These are phyloP conservation scores for Pythium coloratum DNA, from an alignment of 352 stramenopile species.

Conservation along the genomic window DNA sequence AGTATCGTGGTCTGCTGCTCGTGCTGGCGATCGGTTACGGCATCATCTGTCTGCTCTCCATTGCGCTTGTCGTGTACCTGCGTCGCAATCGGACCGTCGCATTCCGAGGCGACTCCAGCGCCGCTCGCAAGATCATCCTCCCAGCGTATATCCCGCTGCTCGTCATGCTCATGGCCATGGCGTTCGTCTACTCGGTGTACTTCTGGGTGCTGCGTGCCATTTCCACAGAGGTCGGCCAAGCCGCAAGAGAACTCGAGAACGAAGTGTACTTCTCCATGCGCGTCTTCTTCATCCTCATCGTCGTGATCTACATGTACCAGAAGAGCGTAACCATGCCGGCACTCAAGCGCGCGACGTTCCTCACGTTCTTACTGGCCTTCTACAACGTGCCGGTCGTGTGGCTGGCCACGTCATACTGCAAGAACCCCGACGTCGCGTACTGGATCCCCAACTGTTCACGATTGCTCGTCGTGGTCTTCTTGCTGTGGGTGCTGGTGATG, in stretches of 20 bases:
- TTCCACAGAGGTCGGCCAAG: slow-evolving; percentile 31
- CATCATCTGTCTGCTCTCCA: slow-evolving; percentile 23
- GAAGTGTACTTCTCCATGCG: slow-evolving; percentile 54
- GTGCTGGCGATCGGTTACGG: slow-evolving; percentile 21
- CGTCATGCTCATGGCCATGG: slow-evolving; percentile 9
- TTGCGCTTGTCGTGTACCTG: slow-evolving; percentile 48
- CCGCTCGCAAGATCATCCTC: slow-evolving; percentile 62
- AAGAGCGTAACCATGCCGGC: slow-evolving; percentile 58
- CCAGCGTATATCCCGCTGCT: slow-evolving; percentile 71
- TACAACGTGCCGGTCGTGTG: slow-evolving; percentile 63
- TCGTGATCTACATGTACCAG: slow-evolving; percentile 67
- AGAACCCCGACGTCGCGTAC: neutral
- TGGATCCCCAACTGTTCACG: slow-evolving; percentile 36
- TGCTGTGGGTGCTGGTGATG: slow-evolving; percentile 42
- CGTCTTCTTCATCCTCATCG: slow-evolving; percentile 61
- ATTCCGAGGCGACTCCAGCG: slow-evolving; percentile 48
- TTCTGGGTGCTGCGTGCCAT: slow-evolving; percentile 44
- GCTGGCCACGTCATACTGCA: slow-evolving; percentile 26
- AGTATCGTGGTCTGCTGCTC: slow-evolving; percentile 21
- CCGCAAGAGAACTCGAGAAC: slow-evolving; percentile 19
- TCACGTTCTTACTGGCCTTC: slow-evolving; percentile 45
- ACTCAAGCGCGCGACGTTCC: slow-evolving; percentile 39
- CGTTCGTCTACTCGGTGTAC: slow-evolving; percentile 18
- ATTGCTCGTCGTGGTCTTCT: slow-evolving; percentile 34
- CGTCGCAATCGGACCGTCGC: slow-evolving; percentile 46